Evolutionary conservation across 2,329 filamentous ascomycete species (phyloP).

Genomic region (Diaporthe nobilis): DNA sequence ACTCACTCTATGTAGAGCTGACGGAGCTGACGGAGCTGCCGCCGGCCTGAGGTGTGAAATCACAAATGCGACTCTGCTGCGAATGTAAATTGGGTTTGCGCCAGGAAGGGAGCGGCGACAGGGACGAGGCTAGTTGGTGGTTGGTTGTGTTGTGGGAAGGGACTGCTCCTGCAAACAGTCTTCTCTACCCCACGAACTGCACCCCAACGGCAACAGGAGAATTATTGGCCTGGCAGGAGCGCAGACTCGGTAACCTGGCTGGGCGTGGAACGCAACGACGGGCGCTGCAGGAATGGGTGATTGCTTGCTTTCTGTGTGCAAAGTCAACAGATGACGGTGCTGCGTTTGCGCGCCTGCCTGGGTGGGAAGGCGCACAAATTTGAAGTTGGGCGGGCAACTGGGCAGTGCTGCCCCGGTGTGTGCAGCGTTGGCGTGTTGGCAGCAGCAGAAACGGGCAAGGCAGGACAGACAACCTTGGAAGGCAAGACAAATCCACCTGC

Average conservation of each 20-base stretch:
- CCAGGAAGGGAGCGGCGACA: conserved; percentile 20
- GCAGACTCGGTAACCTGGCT: not conserved
- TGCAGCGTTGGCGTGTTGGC: conserved; percentile 9
- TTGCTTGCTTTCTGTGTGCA: not conserved
- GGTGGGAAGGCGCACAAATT: conserved; percentile 19
- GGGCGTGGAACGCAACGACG: conserved; percentile 1
- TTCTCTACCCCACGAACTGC: conserved; percentile 11
- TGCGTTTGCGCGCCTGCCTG: conserved; percentile 21
- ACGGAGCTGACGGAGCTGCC: not conserved
- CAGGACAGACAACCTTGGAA: not conserved
- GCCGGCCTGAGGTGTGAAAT: conserved; percentile 12
- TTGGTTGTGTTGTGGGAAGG: conserved; percentile 11
- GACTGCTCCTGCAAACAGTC: not conserved
- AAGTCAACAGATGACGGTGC: conserved; percentile 10
- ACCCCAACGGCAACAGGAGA: not conserved
- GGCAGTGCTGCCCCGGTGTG: conserved; percentile 2
- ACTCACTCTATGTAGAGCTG: not conserved
- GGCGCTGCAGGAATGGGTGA: conserved; percentile 5
- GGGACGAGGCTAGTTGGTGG: conserved; percentile 30
- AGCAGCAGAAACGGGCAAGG: not conserved
- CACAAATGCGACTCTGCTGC: conserved; percentile 11
- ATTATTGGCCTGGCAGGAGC: conserved; percentile 1
- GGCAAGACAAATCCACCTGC: conserved; percentile 11
- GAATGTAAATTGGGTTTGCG: conserved; percentile 12
- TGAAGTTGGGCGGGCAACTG: conserved; percentile 20